phyloP scores from a whole-genome alignment of 2,329 filamentous ascomycete genomes.

The Furcasterigmium sp. region DNA sequence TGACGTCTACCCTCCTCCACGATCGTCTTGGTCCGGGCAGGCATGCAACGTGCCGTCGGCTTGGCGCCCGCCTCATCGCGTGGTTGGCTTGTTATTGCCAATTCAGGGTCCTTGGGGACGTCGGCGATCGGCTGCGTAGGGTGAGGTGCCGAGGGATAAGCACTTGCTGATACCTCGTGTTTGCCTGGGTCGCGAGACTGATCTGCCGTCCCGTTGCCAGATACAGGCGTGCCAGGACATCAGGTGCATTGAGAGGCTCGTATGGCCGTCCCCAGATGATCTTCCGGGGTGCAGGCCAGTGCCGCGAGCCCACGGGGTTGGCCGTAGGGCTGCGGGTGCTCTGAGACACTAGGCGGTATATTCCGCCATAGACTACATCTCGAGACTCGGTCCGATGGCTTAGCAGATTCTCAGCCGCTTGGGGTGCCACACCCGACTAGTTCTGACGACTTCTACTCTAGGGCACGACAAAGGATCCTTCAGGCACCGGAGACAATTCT shows the following conservation, averaged over 20 bases:
- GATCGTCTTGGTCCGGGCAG: background rate
- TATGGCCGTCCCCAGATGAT: too few relatives aligned
- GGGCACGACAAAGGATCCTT: background rate
- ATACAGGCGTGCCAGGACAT: background rate
- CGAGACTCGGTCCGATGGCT: background rate
- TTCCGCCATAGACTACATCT: background rate
- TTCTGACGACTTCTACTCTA: background rate
- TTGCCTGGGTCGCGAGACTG: background rate
- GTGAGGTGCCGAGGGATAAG: background rate
- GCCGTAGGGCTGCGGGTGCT: background rate
- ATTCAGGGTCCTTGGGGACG: background rate
- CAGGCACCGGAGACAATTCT: too few relatives aligned
- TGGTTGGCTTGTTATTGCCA: background rate
- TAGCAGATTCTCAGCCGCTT: background rate
- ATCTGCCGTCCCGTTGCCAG: background rate
- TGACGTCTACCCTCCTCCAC: background rate
- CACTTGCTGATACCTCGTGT: background rate
- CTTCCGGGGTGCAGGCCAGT: background rate
- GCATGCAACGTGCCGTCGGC: too few relatives aligned
- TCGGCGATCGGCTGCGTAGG: background rate
- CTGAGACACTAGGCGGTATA: background rate
- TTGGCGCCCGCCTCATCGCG: background rate
- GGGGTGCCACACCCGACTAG: background rate
- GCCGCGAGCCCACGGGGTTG: background rate
- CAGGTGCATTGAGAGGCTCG: too few relatives aligned